Evolutionary conservation across 2,329 filamentous ascomycete species (phyloP), one percentile per base, ranked within the genome.

Genomic region (Scedosporium aurantiacum): DNA sequence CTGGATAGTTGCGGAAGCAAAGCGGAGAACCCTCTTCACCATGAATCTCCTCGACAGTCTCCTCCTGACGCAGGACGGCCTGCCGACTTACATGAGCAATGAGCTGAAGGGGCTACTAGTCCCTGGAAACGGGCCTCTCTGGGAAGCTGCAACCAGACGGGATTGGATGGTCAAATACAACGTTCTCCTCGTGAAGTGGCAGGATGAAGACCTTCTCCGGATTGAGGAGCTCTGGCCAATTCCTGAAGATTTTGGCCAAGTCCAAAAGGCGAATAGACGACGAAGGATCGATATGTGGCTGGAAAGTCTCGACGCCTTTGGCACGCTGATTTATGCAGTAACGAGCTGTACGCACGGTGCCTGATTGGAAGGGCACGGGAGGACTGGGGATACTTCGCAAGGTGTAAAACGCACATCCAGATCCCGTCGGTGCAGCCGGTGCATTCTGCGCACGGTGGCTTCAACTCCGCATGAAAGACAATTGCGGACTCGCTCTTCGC

Each of bases 21-120:
- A 82, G 63, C 73, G 81, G 2, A 74, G 82, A 3, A 76, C 78
- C 0, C 63, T 84, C 0, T 82, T 75, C 62, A 72, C 73, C 0
- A 79, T 82, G 74, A 83, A 82, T 61, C 68, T 84, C 2, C 77
- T 84, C 52, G 79, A 80, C 62, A 81, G 75, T 50, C 67, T 81
- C 0, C 74, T 82, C 5, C 74, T 75, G 1, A 66, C 74, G 0
- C 70, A 75, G 7, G 72, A 79, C 4, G 71, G 72, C 0, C 65
- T 79, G 0, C 76, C 78, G 0, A 78, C 75, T 0, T 82, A 78
- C 57, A 67, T 82, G 0, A 80, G 76, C 0, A 75, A 72, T 0
- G 82, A 84, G 65, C 67, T 84, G 14, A 67, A 65, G 1, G 76
- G 74, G 0, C 64, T 83, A 0, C 74, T 71, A 0, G 77, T 75